Evolutionary conservation across 2,329 filamentous ascomycete genomes (phyloP), one percentile per base, ranked within the genome.

Genomic region (Periconia macrospinosa): DNA sequence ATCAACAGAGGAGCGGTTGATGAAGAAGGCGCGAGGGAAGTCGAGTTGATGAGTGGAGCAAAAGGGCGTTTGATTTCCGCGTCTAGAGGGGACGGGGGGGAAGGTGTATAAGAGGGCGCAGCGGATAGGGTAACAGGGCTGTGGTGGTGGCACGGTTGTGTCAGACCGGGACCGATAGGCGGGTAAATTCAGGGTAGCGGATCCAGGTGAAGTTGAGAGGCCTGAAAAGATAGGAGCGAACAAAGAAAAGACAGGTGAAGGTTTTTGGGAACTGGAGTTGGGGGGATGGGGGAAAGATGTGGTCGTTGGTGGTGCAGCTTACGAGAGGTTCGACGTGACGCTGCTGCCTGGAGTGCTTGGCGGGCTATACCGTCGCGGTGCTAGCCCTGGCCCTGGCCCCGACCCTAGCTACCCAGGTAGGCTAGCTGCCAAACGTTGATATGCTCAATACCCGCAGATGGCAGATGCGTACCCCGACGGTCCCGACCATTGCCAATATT

Each of bases 41-140:
- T 40, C 30, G 47, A 56, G 45, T 9, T 17, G 30, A 27, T 27
- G 18, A 30, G 27, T 17, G 30, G 37, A 52, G 45, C 48, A 42
- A 60, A 70, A 72, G 70, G 68, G 68, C 68, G 69, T 55, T 57
- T 52, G 58, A 50, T 57, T 9, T 49, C n/a, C 58, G 61, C 58
- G 55, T 59, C 52, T 57, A 30, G 65, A 57, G 50, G 53, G 52
- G 56, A 52, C 53, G 57, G 51, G 67, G 59, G 60, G 61, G 47
- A 43, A 52, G 55, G 41, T 48, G 55, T 59, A 68, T 68, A 67
- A 58, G 66, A 70, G 65, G 70, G 67, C 67, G 69, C 65, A 62
- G 68, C 67, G 65, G 17, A 14, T 15, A 17, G 53, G 54, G 63
- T 65, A 52, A 66, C 60, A 68, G 65, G 59, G 58, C 57, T 61